Percentiles rank a stretch among this genome's conserved stretches.
Conservation (phyloP, 768 basidiomycete genomes). For the Russula emetica region DNA sequence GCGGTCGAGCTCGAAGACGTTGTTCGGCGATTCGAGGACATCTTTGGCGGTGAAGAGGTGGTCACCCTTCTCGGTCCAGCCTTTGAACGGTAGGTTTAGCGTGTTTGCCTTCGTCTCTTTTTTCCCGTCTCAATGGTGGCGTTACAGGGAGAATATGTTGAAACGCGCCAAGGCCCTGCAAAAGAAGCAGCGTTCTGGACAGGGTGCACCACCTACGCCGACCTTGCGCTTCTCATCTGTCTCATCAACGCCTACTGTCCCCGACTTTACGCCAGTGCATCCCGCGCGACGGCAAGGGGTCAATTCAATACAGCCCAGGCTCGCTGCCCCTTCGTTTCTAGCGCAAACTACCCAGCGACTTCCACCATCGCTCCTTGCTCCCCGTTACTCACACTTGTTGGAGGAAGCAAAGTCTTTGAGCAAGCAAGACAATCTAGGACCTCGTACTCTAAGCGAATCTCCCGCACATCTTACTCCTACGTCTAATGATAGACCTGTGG, state of each 20-base stretch:
- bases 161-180: slow-evolving; percentile 52
- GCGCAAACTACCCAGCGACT: slow-evolving; percentile 31
- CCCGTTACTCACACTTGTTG: slow-evolving; percentile 54
- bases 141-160: slow-evolving; percentile 46
- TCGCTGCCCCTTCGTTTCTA: slow-evolving; percentile 36
- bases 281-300: slow-evolving; percentile 25
- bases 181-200: slow-evolving; percentile 55
- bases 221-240: slow-evolving; percentile 34
- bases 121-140: background rate
- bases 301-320: slow-evolving; percentile 25
- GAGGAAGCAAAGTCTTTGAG: slow-evolving; percentile 48
- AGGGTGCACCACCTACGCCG: slow-evolving; percentile 54
- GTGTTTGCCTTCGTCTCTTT: slow-evolving; percentile 9
- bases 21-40: slow-evolving; percentile 51
- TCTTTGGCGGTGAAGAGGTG: slow-evolving; percentile 45
- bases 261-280: slow-evolving; percentile 49
- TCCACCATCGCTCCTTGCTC: slow-evolving; percentile 47
- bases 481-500: background rate
- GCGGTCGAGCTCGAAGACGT: slow-evolving; percentile 53
- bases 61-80: slow-evolving; percentile 42
- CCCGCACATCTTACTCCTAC: background rate
- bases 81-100: slow-evolving; percentile 53
- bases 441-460: background rate
- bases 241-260: slow-evolving; percentile 41
- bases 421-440: slow-evolving; percentile 12